These are phyloP conservation scores for Phytophthora palmivora DNA, from an alignment of 352 stramenopile species.

Conservation along the genomic window DNA sequence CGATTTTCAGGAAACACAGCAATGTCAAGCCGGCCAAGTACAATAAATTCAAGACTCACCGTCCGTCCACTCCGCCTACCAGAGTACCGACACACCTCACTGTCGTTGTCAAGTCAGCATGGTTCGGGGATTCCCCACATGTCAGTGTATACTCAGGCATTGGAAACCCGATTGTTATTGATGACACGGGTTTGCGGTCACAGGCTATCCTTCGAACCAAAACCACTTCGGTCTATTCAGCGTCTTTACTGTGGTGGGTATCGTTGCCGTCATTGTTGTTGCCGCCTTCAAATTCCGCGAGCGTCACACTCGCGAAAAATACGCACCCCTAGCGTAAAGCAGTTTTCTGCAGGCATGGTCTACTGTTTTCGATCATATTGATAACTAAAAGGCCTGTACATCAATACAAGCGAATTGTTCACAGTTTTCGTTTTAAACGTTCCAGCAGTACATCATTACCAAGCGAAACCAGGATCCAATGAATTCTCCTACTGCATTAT, in stretches of 20 bases:
- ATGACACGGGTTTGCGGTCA: constrained; percentile 12
- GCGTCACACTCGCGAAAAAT: constrained; percentile 9
- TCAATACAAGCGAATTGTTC: too few relatives aligned
- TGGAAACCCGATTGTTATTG: constrained; percentile 16
- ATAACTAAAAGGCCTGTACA: too few relatives aligned
- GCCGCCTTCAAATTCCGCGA: constrained; percentile 15
- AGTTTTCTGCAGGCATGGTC: too few relatives aligned
- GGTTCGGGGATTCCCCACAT: constrained; percentile 29
- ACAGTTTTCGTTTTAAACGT: too few relatives aligned
- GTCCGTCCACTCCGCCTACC: constrained; percentile 14
- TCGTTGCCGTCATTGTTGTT: constrained; percentile 5
- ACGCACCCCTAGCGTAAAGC: constrained; percentile 16
- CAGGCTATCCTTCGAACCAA: neutral
- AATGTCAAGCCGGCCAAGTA: constrained; percentile 35
- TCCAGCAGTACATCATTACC: too few relatives aligned
- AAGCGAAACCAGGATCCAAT: too few relatives aligned
- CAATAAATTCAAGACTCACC: constrained; percentile 35
- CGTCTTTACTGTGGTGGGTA: constrained; percentile 4
- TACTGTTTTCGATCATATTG: too few relatives aligned
- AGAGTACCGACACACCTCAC: constrained; percentile 24
- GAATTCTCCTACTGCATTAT: too few relatives aligned
- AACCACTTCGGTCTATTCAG: neutral
- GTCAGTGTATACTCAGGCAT: constrained; percentile 30
- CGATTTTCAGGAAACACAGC: constrained; percentile 35
- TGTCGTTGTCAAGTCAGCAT: constrained; percentile 23